These are phyloP conservation scores for Alternaria ventricosa DNA, from an alignment of 2,329 filamentous ascomycete genomes.

Conservation along the genomic window DNA sequence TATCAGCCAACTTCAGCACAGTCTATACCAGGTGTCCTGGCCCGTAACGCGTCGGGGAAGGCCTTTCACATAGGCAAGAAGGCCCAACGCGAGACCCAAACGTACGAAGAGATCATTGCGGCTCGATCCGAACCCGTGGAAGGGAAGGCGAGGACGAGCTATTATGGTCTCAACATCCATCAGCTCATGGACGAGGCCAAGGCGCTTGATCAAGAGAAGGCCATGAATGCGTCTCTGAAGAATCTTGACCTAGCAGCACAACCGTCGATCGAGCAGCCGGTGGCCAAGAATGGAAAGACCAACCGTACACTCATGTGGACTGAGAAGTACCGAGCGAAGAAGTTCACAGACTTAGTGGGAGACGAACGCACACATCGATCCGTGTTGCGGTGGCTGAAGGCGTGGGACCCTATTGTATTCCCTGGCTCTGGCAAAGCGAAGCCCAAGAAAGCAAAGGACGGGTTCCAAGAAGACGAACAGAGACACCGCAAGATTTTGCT, in stretches of 20 bases:
- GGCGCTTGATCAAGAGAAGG: conserved; percentile 60
- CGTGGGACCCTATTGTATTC: conserved; percentile 92
- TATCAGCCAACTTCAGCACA: conserved; percentile 25
- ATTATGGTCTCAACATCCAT: conserved; percentile 94
- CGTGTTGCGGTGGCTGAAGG: conserved; percentile 91
- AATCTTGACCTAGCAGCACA: conserved; percentile 35
- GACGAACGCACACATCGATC: conserved; percentile 92
- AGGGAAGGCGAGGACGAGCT: conserved; percentile 74
- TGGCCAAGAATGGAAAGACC: conserved; percentile 33
- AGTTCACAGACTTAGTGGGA: conserved; percentile 91
- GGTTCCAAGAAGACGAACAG: conserved; percentile 69
- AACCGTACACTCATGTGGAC: conserved; percentile 77
- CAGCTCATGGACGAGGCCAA: conserved; percentile 75
- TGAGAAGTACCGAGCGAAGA: conserved; percentile 92
- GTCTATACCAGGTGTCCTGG: conserved; percentile 26
- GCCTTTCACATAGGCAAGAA: conserved; percentile 64
- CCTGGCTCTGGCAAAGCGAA: conserved; percentile 73
- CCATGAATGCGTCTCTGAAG: conserved; percentile 28
- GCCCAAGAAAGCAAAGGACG: conserved; percentile 53
- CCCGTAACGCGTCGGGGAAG: conserved; percentile 63
- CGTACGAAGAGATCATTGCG: conserved; percentile 73
- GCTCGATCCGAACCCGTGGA: conserved; percentile 68
- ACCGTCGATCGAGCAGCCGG: conserved; percentile 49
- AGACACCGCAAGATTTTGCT: conserved; percentile 87
- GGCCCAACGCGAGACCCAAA: conserved; percentile 52